Evolutionary conservation across 345 rosid species (phyloP).

Genomic region (Syzygium aromaticum): DNA sequence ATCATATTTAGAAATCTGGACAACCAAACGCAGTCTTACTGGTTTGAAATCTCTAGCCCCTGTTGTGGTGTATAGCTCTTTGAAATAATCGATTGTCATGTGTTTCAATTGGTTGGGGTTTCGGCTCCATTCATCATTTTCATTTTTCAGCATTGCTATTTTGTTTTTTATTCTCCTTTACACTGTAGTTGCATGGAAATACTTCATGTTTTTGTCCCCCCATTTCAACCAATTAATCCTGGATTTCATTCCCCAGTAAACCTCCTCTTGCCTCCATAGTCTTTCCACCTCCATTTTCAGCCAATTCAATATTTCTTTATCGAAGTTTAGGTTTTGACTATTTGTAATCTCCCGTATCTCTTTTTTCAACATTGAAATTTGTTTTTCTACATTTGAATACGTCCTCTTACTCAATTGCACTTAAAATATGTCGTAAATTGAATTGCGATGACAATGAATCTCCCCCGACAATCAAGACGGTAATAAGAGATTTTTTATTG

Average conservation of each 20-base stretch:
- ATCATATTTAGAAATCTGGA: too few species aligned
- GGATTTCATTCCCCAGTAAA: not conserved
- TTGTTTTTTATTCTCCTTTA: accelerated
- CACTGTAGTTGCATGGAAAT: not conserved
- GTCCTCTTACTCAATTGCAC: not conserved
- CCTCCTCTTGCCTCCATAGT: not conserved
- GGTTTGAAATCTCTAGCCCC: accelerated
- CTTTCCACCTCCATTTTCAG: too few species aligned
- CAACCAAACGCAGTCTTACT: too few species aligned
- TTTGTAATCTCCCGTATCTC: too few species aligned
- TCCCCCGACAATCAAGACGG: not conserved
- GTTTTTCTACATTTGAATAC: not conserved
- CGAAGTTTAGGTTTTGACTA: too few species aligned
- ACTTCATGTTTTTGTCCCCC: not conserved
- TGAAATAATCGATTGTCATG: not conserved
- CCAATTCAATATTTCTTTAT: not conserved
- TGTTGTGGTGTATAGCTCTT: not conserved
- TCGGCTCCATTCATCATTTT: not conserved
- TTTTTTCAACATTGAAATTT: too few species aligned
- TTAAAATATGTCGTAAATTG: not conserved
- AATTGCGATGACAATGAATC: not conserved
- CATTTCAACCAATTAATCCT: not conserved
- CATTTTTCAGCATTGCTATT: not conserved
- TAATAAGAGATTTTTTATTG: too few species aligned
- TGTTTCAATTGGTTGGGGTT: not conserved